Base-by-base conservation (phyloP, 2,329 filamentous ascomycete genomes). In the Colletotrichum orchidophilum region DNA sequence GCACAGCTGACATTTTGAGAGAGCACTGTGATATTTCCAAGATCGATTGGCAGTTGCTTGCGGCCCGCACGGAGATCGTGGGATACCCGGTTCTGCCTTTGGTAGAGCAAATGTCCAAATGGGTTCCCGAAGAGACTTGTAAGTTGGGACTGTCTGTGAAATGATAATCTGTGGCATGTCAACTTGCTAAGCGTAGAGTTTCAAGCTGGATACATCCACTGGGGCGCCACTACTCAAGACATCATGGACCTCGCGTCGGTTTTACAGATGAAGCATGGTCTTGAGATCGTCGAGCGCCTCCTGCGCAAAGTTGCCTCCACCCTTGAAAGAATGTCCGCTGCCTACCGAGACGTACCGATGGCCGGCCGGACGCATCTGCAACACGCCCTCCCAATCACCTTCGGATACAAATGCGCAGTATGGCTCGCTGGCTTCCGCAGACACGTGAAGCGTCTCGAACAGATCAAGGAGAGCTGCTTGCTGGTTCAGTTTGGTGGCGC, bases 221-320 rank as follows among this genome's bases (percentile, higher is more conserved):
- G 87, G 87, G 87, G 87, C 9, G 87, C 87, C 1, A 89, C 87
- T 0, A 90, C 87, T 0, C 87, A 90, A 73, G 87, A 90, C 73
- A 88, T 89, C 69, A 89, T 88, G 87, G 87, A 89, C 72, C 79
- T 84, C 0, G 87, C 87, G 0, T 85, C 83, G 13, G 79, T 88
- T 1, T 74, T 90, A 9, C 87, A 89, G 73, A 87, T 88, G 76
- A 85, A 86, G 52, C 74, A 81, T 13, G 87, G 87, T 0, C 77
- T 90, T 15, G 76, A 78, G 0, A 81, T 89, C 18, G 81, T 89
- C 4, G 82, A 87, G 70, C 75, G 78, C 5, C 80, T 85, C 3
- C 77, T 89, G 3, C 71, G 77, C 2, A 81, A 82, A 1, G 79
- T 88, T 3, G 82, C 84, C 35, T 75, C 75, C 5, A 83, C 81